Percentiles rank a stretch among this genome's conserved stretches.
These are phyloP conservation scores for Brassica carinata DNA, from an alignment of 345 rosid species.

Conservation along the genomic window DNA sequence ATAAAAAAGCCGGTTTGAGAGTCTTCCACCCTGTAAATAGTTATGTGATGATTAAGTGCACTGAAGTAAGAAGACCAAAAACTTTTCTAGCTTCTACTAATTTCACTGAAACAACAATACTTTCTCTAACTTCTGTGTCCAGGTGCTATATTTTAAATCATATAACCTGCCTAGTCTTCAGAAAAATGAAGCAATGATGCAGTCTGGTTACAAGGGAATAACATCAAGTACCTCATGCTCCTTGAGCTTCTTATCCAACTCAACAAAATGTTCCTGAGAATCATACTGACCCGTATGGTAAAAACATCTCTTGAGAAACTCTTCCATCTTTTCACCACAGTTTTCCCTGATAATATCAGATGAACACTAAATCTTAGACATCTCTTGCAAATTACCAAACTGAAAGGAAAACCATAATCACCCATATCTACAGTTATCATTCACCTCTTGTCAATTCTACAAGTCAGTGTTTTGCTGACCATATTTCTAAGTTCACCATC, in stretches of 20 bases:
- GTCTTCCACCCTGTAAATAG: slow-evolving; percentile 63
- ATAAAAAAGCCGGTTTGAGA: slow-evolving; percentile 89
- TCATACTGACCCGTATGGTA: slow-evolving; percentile 97
- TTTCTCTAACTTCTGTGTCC: background rate
- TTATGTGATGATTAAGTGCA: slow-evolving; percentile 14
- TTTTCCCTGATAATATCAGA: slow-evolving; percentile 60
- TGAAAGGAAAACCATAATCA: background rate
- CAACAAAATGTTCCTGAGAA: slow-evolving; percentile 71
- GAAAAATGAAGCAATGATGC: background rate
- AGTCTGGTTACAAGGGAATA: background rate
- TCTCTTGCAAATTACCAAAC: background rate
- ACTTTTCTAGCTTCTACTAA: background rate
- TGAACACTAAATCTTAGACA: background rate
- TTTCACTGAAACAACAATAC: background rate
- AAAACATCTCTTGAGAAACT: slow-evolving; percentile 93
- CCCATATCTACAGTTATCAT: background rate
- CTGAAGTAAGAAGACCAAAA: background rate
- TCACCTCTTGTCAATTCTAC: slow-evolving; percentile 96
- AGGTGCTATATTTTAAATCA: background rate
- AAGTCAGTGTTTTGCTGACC: slow-evolving; percentile 97
- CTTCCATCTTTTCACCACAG: slow-evolving; percentile 89
- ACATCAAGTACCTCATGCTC: slow-evolving; percentile 73
- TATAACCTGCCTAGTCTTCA: background rate
- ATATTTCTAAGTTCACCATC: slow-evolving; percentile 85
- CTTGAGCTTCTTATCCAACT: slow-evolving; percentile 76